Evolutionary conservation across 805 yeast genomes (phyloP), one percentile per base, ranked within the genome.

Genomic region (Myxozyma vanderwaltii): DNA sequence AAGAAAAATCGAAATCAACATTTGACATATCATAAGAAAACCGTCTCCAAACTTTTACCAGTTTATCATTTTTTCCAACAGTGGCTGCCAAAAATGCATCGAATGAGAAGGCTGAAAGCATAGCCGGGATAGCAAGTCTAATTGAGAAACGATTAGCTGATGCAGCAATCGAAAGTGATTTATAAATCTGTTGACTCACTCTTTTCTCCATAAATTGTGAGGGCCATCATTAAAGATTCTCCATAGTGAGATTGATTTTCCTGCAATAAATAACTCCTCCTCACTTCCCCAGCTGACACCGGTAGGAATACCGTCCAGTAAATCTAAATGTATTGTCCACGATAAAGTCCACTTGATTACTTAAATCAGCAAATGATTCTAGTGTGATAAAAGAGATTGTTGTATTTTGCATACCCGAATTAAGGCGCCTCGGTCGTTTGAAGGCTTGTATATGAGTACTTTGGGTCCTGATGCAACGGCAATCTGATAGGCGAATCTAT

Each of bases 1-100:
- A 85, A 0, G 83, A 75, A 62, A 89, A 74, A 66, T 87, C 94
- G 70, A 89, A 90, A 27, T 79, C 78, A 12, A 54, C 61, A 40
- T 83, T 79, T 36, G 82, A 83, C 27, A 80, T 79, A 35, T 87
- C 90, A 68, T 84, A 88, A 6, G 86, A 81, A 6, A 84, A 77
- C 51, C 97, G 76, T 54, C 84, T 79, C 96, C 96, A 91, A 1
- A 89, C 77, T 69, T 89, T 89, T 29, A 89, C 84, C 13, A 87
- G 75, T 36, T 77, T 77, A 70, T 89, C 96, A 69, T 79, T 82
- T 41, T 75, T 76, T 0, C 88, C 85, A 39, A 81, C 78, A 50
- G 86, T 80, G 7, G 91, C 87, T 21, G 91, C 82, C 45, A 85
- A 77, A 52, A 80, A 79, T 0, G 90, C 82, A 63, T 88, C 87